A percentile compares a stretch with the other conserved stretches of the same genome.
Evolutionary conservation across 73 alveolate species (phyloP).

Genomic region (Paramecium sonneborni): DNA sequence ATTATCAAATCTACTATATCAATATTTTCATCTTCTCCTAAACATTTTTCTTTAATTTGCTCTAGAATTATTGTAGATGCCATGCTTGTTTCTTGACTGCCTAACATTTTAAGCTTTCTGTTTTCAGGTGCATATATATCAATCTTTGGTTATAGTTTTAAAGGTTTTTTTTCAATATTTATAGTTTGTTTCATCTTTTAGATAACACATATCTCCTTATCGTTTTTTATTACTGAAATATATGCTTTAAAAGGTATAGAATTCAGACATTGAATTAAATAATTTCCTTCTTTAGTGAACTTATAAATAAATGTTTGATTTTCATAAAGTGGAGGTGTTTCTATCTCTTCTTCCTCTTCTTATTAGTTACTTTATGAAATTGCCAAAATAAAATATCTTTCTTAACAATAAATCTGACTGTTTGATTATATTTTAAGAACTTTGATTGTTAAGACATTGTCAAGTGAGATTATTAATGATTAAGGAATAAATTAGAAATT

Average conservation of each 20-base stretch:
- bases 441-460: neutral
- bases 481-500: conserved; percentile 49
- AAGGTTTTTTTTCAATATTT: neutral
- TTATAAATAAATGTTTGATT: neutral
- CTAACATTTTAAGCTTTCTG: neutral
- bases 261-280: neutral
- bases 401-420: conserved; percentile 24
- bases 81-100: neutral
- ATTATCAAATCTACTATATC: neutral
- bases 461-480: neutral
- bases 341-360: conserved; percentile 24
- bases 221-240: neutral
- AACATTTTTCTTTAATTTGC: conserved; percentile 9
- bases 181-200: neutral
- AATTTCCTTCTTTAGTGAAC: neutral
- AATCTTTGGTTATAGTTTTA: neutral
- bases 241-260: conserved; percentile 34
- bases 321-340: conserved; percentile 50
- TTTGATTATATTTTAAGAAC: neutral
- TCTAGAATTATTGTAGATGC: conserved; percentile 11
- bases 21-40: neutral
- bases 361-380: neutral
- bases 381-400: conserved; percentile 24
- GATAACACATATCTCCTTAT: neutral
- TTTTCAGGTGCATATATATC: neutral